Percentiles rank a stretch among this genome's conserved stretches.
Conservation (phyloP, 2,329 filamentous ascomycete species). For the Fusarium palustre region DNA sequence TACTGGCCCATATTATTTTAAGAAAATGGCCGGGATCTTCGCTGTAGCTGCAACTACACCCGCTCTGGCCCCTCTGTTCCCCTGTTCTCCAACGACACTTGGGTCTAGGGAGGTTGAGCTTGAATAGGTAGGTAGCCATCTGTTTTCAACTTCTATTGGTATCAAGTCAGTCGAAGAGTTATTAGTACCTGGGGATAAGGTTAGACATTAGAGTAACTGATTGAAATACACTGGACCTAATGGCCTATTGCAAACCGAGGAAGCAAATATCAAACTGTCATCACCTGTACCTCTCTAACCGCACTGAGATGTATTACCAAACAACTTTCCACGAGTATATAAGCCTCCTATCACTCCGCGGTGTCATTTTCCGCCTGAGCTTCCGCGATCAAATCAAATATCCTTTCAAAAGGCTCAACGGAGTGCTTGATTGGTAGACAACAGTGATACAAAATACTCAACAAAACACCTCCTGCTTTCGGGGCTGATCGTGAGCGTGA, state of each 20-base stretch:
- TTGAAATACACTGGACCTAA: not conserved
- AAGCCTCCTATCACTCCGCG: not conserved
- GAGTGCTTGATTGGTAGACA: conserved; percentile 21
- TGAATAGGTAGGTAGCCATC: not conserved
- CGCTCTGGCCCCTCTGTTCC: not conserved
- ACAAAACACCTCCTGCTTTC: conserved; percentile 18
- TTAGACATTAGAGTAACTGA: not conserved
- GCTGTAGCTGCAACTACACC: conserved; percentile 5
- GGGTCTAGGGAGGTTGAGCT: not conserved
- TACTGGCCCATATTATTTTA: conserved; percentile 17
- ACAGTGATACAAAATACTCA: conserved; percentile 3
- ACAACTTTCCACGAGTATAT: not conserved
- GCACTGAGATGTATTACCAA: not conserved
- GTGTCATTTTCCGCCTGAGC: not conserved
- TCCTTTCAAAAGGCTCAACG: not conserved
- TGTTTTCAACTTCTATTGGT: not conserved
- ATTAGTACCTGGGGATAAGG: not conserved
- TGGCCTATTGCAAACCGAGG: not conserved
- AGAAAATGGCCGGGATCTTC: conserved; percentile 13
- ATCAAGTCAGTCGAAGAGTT: not conserved
- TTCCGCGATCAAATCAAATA: not conserved
- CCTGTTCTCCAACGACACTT: not conserved
- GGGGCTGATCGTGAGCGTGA: conserved; percentile 21
- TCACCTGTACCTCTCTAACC: not conserved
- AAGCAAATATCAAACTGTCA: conserved; percentile 1